Evolutionary conservation across 805 yeast genomes (phyloP), one percentile per base, ranked within the genome.

Genomic region (Metschnikowia chrysomelidarum): DNA sequence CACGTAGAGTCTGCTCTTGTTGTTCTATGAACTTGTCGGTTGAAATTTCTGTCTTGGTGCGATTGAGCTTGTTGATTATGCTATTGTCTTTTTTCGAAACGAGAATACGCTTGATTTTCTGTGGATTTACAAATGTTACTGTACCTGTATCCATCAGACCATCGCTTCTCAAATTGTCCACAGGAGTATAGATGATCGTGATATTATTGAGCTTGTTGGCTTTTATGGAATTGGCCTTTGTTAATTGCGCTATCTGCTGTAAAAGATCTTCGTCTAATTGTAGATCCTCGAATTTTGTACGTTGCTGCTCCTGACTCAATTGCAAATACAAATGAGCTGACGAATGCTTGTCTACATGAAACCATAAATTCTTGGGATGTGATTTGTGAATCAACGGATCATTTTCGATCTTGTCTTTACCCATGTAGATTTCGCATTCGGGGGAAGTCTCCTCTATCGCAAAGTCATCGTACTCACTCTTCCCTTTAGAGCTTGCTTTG

Each of bases 91-190:
- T 69, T 24, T 69, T 69, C 32, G 68, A 72, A 20, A 86, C 72
- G 42, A 67, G 70, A 19, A 76, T 58, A 43, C 75, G 71, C 41
- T 65, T 73, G 16, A 82, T 78, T 33, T 63, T 59, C 41, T 72
- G 75, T 2, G 67, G 70, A 40, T 80, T 77, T 38, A 80, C 74
- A 57, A 83, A 85, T 1, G 85, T 75, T 5, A 85, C 94, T 32
- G 87, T 86, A 4, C 94, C 94, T 4, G 75, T 76, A 30, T 76
- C 87, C 93, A 83, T 84, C 19, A 75, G 74, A 10, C 80, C 81
- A 33, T 76, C 76, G 46, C 81, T 81, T 26, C 73, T 67, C 36
- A 85, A 62, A 51, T 85, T 85, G 17, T 72, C 68, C 71, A 86
- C 85, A 0, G 89, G 87, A 0, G 95, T 85, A 49, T 77, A 77